Evolutionary conservation across 1,139 yeast species (phyloP).

Genomic region (Arxiozyma slooffiae): DNA sequence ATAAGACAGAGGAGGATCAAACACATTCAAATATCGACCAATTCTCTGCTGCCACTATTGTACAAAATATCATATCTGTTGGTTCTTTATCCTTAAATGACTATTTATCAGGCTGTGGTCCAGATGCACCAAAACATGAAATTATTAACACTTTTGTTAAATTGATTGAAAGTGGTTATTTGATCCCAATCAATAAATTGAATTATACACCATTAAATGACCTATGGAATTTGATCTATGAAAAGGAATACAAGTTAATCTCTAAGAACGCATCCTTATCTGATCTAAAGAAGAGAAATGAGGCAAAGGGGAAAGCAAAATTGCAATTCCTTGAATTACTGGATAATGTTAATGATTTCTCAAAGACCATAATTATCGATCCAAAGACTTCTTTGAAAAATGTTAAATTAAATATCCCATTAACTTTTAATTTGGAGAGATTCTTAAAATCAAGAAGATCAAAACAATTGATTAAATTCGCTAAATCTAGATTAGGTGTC

Average conservation of each 20-base stretch:
- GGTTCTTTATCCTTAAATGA: conserved; percentile 59
- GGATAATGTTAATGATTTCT: conserved; percentile 29
- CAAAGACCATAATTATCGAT: conserved; percentile 33
- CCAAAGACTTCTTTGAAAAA: conserved; percentile 30
- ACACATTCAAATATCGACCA: conserved; percentile 28
- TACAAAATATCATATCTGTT: conserved; percentile 58
- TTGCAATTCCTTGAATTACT: conserved; percentile 23
- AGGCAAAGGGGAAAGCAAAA: conserved; percentile 56
- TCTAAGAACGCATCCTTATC: conserved; percentile 46
- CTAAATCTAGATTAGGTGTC: conserved; percentile 60
- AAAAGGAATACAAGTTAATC: conserved; percentile 40
- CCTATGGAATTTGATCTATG: conserved; percentile 46
- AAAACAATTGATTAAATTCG: conserved; percentile 51
- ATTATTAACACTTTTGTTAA: conserved; percentile 21
- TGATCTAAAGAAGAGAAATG: conserved; percentile 55
- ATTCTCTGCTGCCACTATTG: conserved; percentile 44
- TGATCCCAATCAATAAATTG: conserved; percentile 39
- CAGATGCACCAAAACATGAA: conserved; percentile 10
- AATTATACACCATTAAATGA: conserved; percentile 42
- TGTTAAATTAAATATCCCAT: conserved; percentile 42
- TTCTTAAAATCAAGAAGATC: conserved; percentile 61
- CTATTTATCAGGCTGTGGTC: conserved; percentile 33
- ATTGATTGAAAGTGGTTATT: conserved; percentile 38
- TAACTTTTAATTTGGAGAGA: conserved; percentile 57
- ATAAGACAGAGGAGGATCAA: conserved; percentile 9